Conservation (phyloP, 345 rosid species). For the Hibiscus trionum region DNA sequence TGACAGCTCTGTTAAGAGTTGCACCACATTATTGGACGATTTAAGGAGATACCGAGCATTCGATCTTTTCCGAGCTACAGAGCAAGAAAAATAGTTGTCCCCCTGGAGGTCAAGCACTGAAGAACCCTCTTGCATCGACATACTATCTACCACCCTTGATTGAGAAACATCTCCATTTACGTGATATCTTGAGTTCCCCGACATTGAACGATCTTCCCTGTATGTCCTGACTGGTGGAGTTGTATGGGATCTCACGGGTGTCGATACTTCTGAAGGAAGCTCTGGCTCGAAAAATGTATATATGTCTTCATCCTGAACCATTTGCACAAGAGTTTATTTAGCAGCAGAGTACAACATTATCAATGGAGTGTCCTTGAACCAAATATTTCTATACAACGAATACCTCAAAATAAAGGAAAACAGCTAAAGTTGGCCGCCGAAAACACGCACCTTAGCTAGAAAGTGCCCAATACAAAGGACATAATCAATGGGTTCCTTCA, state of each 20-base stretch:
- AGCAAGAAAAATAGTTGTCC: conserved; percentile 51
- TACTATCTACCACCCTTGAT: conserved; percentile 21
- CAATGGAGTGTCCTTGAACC: not conserved
- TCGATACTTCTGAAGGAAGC: conserved; percentile 29
- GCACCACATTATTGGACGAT: conserved; percentile 36
- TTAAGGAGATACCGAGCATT: conserved; percentile 41
- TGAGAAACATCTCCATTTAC: conserved; percentile 20
- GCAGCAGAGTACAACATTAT: not conserved
- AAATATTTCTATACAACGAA: not conserved
- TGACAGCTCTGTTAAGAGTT: conserved; percentile 30
- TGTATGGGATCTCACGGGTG: conserved; percentile 3
- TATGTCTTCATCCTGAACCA: conserved; percentile 52
- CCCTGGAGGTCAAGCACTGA: conserved; percentile 46
- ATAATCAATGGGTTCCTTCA: conserved; percentile 35
- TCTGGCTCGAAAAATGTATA: conserved; percentile 22
- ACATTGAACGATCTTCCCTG: conserved; percentile 29
- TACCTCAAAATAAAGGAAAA: not conserved
- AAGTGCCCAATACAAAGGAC: conserved; percentile 55
- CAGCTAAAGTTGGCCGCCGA: not conserved
- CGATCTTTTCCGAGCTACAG: conserved; percentile 44
- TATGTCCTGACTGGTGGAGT: conserved; percentile 16
- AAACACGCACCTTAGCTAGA: conserved; percentile 34
- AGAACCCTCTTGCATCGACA: conserved; percentile 34
- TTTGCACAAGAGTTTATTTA: not conserved
- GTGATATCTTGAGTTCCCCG: conserved; percentile 13